Percentiles rank a stretch among this genome's conserved stretches.
These are phyloP conservation scores for Tremella mesenterica DNA, from an alignment of 768 basidiomycete genomes.

Conservation along the genomic window DNA sequence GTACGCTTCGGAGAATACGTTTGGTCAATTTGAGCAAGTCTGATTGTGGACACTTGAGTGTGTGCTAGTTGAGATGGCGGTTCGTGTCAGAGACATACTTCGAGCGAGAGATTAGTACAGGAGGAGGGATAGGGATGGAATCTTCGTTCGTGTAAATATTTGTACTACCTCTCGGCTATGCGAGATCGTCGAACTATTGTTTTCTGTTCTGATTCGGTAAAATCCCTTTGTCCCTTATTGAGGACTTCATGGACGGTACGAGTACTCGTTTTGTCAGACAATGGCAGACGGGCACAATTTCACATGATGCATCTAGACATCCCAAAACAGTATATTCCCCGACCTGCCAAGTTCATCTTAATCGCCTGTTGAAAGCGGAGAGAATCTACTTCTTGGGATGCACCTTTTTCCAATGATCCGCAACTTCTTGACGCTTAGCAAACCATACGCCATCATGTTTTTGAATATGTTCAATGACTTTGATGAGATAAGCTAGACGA, in stretches of 20 bases:
- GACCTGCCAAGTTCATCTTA: no score
- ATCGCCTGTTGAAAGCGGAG: no score
- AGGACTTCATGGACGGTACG: no score
- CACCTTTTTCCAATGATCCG: conserved; percentile 22
- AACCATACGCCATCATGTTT: conserved; percentile 29
- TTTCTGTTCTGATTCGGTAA: no score
- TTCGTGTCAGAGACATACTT: background rate
- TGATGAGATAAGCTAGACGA: conserved; percentile 25
- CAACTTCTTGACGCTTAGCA: conserved; percentile 34
- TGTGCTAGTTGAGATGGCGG: background rate
- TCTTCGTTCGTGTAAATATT: background rate
- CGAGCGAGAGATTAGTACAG: background rate
- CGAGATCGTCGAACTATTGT: no score
- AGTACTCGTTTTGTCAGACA: no score
- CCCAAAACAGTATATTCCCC: no score
- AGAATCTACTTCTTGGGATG: no score
- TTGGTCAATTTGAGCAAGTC: conserved; percentile 50
- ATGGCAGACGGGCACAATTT: no score
- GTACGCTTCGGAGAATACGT: conserved; percentile 97
- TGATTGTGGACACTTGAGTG: conserved; percentile 2
- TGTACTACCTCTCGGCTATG: background rate
- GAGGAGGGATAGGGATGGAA: no score
- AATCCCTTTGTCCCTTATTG: no score
- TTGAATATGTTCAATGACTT: conserved; percentile 29
- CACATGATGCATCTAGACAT: no score